These are phyloP conservation scores for Bolboschoenoplectus hybrid DNA, from an alignment of 202 grass and related monocot species.

Conservation along the genomic window DNA sequence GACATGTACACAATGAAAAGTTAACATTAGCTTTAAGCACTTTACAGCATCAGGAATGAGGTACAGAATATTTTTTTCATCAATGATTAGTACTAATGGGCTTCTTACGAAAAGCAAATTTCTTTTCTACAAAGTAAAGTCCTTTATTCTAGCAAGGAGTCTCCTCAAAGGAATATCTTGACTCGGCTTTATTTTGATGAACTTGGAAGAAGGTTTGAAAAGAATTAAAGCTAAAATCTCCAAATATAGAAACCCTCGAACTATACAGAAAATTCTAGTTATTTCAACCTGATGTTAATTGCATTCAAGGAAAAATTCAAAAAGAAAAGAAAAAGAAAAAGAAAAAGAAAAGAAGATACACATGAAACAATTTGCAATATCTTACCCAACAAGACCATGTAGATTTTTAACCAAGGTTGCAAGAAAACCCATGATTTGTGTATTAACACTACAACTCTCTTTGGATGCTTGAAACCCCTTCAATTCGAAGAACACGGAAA, in stretches of 20 bases:
- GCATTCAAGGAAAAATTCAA: not conserved
- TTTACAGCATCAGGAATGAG: not conserved
- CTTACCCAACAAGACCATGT: constrained; percentile 85
- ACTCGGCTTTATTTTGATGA: not conserved
- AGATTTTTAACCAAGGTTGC: constrained; percentile 65
- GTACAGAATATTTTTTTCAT: not conserved
- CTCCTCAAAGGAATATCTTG: not conserved
- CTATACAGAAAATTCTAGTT: not conserved
- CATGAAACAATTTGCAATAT: not conserved
- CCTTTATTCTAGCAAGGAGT: not conserved
- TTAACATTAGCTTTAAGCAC: constrained; percentile 25
- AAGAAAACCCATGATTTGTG: constrained; percentile 71
- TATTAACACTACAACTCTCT: constrained; percentile 24
- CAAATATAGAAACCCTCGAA: not conserved
- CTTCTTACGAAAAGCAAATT: not conserved
- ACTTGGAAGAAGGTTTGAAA: not conserved
- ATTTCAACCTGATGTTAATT: not conserved
- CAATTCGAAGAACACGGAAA: constrained; percentile 47
- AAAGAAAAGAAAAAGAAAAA: not conserved
- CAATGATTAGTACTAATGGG: not conserved
- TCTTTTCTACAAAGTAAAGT: not conserved
- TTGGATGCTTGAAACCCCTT: constrained; percentile 15
- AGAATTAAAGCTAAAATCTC: not conserved
- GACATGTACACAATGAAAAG: not conserved
- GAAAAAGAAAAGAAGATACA: not conserved